Percentiles rank a stretch among this genome's conserved stretches.
These are phyloP conservation scores for Drosera spatulata DNA, from an alignment of 179 eudicot genomes.

Conservation along the genomic window DNA sequence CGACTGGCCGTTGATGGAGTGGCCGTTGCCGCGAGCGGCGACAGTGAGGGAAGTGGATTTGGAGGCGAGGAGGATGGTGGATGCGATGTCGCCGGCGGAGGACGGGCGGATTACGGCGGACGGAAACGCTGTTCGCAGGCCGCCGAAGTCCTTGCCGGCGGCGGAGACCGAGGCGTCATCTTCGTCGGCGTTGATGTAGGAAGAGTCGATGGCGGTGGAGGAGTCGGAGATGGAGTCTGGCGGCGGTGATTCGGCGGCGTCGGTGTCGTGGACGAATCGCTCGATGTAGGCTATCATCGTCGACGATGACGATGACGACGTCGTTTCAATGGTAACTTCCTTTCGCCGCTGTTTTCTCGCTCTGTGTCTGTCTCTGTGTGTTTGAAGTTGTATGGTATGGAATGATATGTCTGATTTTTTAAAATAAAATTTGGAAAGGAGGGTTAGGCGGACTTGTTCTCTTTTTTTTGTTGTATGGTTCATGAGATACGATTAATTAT, in stretches of 20 bases:
- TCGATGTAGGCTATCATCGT: slow-evolving; percentile 61
- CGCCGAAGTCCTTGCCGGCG: slow-evolving; percentile 68
- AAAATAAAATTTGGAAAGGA: no score
- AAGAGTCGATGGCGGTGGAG: not conserved
- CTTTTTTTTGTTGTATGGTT: no score
- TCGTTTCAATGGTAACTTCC: no score
- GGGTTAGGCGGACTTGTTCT: no score
- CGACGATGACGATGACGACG: not conserved
- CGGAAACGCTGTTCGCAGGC: slow-evolving; percentile 13
- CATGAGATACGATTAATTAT: no score
- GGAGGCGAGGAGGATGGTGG: slow-evolving; percentile 26
- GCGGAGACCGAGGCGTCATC: slow-evolving; percentile 10
- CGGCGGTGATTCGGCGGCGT: slow-evolving; percentile 9
- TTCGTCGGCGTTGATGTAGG: slow-evolving; percentile 10
- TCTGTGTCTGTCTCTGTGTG: no score
- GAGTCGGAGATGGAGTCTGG: not conserved
- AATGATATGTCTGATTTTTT: no score
- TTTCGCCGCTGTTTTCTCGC: no score
- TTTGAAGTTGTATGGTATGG: no score
- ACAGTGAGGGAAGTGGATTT: slow-evolving; percentile 32
- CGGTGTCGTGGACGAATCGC: slow-evolving; percentile 42
- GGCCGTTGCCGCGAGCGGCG: slow-evolving; percentile 82
- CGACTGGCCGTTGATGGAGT: slow-evolving; percentile 89
- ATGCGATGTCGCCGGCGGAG: slow-evolving; percentile 47
- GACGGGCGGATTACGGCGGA: not conserved